Evolutionary conservation across 345 rosid genomes (phyloP), one percentile per base, ranked within the genome.

Genomic region (Hevea brasiliensis): DNA sequence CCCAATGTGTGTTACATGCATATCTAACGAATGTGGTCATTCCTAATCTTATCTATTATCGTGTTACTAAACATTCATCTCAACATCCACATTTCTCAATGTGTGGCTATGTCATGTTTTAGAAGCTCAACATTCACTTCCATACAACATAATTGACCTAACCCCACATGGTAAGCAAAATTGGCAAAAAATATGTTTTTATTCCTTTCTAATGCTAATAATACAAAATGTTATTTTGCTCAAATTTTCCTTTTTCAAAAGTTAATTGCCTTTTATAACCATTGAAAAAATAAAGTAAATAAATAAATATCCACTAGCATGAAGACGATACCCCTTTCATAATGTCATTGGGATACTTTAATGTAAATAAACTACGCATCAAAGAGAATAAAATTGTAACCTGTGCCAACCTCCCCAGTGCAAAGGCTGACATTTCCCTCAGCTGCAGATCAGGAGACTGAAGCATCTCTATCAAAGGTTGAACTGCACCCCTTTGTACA

Each of bases 381-480:
- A 40, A 5, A 62, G 24, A 32, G 6, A 9, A 20, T 76, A 15
- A 72, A 29, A 73, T 72, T 74, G 65, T 77, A 73, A 95, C 99
- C 99, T 92, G 99, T 8, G 99, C 99, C 90, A 95, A 83, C 80
- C 99, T 89, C 88, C 99, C 99, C 83, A 95, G 80, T 72, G 99
- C 99, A 88, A 95, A 95, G 73, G 99, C 98, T 4, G 99, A 90
- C 99, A 95, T 95, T 85, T 95, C 99, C 81, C 89, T 89, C 84
- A 95, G 81, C 80, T 95, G 99, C 29, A 92, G 85, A 73, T 95
- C 99, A 0, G 84, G 73, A 50, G 98, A 90, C 79, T 89, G 95
- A 64, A 95, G 97, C 99, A 95, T 92, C 66, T 90, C 98, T 54
- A 95, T 91, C 72, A 95, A 82, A 74, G 99, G 99, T 70, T 84